Evolutionary conservation across 345 rosid genomes (phyloP), one percentile per base, ranked within the genome.

Genomic region (Salix udensis): DNA sequence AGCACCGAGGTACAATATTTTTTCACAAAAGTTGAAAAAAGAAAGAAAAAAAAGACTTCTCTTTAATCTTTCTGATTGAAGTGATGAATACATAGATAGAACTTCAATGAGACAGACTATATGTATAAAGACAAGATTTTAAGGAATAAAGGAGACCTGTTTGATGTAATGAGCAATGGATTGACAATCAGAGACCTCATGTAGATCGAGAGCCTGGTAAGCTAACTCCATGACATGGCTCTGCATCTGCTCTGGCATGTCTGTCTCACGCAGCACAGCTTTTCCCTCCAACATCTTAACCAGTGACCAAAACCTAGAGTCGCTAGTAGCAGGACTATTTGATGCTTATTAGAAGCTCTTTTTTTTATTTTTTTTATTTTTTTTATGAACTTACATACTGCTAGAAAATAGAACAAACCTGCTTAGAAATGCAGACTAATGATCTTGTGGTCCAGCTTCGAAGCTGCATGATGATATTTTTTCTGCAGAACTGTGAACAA

Each of bases 221-320:
- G 92, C 91, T 55, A 87, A 79, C 80, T 83, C 89, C 89, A 79
- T 83, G 0, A 76, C 88, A 53, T 78, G 85, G 74, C 76, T 79
- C 67, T 84, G 87, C 85, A 88, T 77, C 78, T 40, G 76, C 70
- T 76, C 79, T 12, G 87, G 73, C 91, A 88, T 88, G 82, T 89
- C 89, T 16, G 86, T 74, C 55, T 89, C 90, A 0, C 78, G 78
- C 70, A 84, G 79, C 31, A 89, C 79, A 24, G 82, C 87, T 82
- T 79, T 82, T 65, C 89, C 90, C 76, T 87, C 90, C 74, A 86
- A 55, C 88, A 84, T 88, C 78, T 80, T 39, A 23, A 50, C 13
- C 71, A 72, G 68, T 21, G 4, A 44, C 68, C 15, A 12, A 19
- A 42, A 15, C 18, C 7, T 34, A 7, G 9, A 24, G 19, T 28